A percentile compares a stretch with the other conserved stretches of the same genome.
phyloP scores from a whole-genome alignment of 1,139 yeast species.

The Kodamaea alishanica region DNA sequence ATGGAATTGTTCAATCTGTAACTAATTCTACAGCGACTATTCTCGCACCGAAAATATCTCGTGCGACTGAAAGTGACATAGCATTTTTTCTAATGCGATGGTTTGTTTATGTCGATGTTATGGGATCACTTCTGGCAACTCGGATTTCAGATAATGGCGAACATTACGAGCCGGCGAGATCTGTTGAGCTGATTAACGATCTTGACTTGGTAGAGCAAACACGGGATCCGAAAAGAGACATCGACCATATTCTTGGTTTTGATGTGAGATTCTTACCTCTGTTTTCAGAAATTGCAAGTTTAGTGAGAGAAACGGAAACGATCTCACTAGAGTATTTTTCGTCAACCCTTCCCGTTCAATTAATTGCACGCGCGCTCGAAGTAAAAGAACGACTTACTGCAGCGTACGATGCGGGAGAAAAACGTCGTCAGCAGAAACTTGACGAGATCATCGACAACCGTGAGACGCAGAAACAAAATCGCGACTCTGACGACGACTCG shows the following conservation, averaged over 20 bases:
- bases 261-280: slow-evolving; percentile 51
- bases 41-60: neutral
- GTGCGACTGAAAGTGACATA: slow-evolving; percentile 35
- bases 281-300: slow-evolving; percentile 42
- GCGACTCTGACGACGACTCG: slow-evolving; percentile 15
- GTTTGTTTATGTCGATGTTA: slow-evolving; percentile 68
- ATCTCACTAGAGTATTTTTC: slow-evolving; percentile 13
- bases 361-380: slow-evolving; percentile 45
- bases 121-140: slow-evolving; percentile 54
- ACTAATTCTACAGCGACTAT: neutral
- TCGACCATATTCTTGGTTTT: slow-evolving; percentile 59
- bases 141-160: slow-evolving; percentile 19
- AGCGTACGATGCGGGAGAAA: slow-evolving; percentile 34
- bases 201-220: too few relatives aligned
- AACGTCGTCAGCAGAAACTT: slow-evolving; percentile 30
- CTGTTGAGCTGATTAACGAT: slow-evolving; percentile 13
- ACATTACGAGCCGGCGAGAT: slow-evolving; percentile 18
- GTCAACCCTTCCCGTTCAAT: slow-evolving; percentile 26
- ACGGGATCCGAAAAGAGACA: slow-evolving; percentile 36
- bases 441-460: slow-evolving; percentile 23
- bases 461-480: slow-evolving; percentile 11
- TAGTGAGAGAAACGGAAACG: slow-evolving; percentile 40
- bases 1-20: slow-evolving; percentile 19
- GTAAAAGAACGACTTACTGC: slow-evolving; percentile 36
- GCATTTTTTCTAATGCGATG: slow-evolving; percentile 63